Conservation (phyloP, 805 yeast genomes). For the Starmerella etchellsii region DNA sequence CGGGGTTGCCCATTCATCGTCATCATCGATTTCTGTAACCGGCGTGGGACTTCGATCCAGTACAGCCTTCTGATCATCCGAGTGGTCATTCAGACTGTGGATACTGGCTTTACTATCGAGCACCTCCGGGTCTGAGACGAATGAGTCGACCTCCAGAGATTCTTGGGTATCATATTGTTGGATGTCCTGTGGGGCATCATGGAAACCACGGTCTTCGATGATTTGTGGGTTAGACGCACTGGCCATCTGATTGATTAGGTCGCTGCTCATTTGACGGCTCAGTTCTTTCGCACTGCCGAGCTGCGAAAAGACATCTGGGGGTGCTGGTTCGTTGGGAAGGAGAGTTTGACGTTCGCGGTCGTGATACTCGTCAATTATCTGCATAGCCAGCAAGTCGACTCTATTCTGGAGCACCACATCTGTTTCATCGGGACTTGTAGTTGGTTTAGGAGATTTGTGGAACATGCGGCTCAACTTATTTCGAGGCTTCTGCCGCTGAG, state of each 20-base stretch:
- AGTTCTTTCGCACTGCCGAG: neutral
- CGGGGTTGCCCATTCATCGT: too few species aligned
- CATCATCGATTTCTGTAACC: too few species aligned
- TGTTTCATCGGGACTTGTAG: neutral
- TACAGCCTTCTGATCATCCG: too few species aligned
- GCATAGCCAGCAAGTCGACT: conserved; percentile 26
- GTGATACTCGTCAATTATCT: conserved; percentile 23
- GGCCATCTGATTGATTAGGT: neutral
- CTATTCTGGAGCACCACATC: conserved; percentile 19
- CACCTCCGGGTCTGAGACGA: too few species aligned
- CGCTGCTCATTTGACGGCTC: conserved; percentile 2
- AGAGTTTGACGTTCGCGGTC: neutral
- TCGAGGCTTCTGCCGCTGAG: conserved; percentile 9
- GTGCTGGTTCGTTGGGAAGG: neutral
- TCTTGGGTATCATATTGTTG: too few species aligned
- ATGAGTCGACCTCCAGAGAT: too few species aligned
- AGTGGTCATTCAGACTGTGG: too few species aligned
- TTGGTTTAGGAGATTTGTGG: neutral
- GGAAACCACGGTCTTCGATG: too few species aligned
- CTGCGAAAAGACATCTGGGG: neutral
- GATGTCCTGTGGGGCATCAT: too few species aligned
- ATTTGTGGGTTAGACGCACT: too few species aligned
- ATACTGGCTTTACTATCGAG: too few species aligned
- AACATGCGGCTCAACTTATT: conserved; percentile 10
- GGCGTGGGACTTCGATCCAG: too few species aligned